These are phyloP conservation scores for Leccinum incarnatum DNA, from an alignment of 768 basidiomycete genomes.

Conservation along the genomic window DNA sequence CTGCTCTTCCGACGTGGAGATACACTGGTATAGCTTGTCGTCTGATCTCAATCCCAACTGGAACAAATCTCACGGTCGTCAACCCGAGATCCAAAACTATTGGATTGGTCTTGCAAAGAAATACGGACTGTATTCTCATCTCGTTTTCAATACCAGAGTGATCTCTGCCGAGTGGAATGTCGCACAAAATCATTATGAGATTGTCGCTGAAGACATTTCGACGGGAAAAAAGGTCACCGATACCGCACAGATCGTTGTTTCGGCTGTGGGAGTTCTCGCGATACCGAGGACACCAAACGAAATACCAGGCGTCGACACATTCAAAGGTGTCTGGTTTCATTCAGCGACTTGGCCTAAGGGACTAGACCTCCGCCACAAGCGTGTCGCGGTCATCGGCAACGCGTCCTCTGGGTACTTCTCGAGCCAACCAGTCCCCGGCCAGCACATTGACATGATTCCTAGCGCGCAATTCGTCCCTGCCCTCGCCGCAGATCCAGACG, in stretches of 20 bases:
- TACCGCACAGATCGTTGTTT: conserved; percentile 48
- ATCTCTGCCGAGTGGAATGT: conserved; percentile 45
- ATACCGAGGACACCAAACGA: conserved; percentile 38
- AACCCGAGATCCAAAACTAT: conserved; percentile 43
- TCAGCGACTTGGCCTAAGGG: conserved; percentile 47
- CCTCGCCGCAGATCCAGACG: conserved; percentile 50
- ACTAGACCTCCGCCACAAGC: conserved; percentile 41
- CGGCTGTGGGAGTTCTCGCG: conserved; percentile 48
- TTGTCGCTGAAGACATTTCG: conserved; percentile 31
- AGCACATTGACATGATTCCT: conserved; percentile 6
- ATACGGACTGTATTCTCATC: conserved; percentile 38
- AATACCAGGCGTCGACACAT: conserved; percentile 36
- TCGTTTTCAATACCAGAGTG: conserved; percentile 45
- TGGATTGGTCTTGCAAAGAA: conserved; percentile 41
- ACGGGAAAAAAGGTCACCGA: conserved; percentile 31
- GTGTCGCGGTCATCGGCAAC: conserved; percentile 50
- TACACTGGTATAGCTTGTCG: conserved; percentile 47
- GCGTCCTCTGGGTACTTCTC: conserved; percentile 56
- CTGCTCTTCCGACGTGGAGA: conserved; percentile 42
- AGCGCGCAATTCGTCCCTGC: conserved; percentile 63
- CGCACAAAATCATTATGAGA: conserved; percentile 33
- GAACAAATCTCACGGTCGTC: conserved; percentile 39
- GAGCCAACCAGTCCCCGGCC: not conserved
- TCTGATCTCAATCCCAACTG: conserved; percentile 47
- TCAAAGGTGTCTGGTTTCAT: conserved; percentile 52